These are phyloP conservation scores for Chlamydomonas schloesseri DNA, from an alignment of 139 green algal species.

Conservation along the genomic window DNA sequence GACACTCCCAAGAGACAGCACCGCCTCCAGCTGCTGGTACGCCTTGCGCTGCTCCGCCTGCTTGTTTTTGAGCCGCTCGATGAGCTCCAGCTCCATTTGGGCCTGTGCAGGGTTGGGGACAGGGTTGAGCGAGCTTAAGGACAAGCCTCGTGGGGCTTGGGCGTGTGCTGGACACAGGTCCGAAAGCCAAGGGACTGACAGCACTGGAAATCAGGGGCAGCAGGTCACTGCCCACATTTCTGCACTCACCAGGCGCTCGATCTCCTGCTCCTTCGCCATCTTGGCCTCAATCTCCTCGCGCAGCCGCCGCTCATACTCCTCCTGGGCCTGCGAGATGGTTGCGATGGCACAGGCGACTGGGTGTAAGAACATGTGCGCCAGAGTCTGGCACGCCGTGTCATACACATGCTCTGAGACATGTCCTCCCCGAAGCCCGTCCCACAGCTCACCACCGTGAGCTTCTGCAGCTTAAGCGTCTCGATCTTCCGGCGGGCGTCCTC, in stretches of 20 bases:
- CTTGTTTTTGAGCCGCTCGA: slow-evolving; percentile 77
- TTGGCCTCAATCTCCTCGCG: slow-evolving; percentile 75
- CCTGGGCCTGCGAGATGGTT: slow-evolving; percentile 73
- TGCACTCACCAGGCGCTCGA: slow-evolving; percentile 74
- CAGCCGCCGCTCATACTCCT: slow-evolving; percentile 78
- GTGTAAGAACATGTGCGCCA: slow-evolving; percentile 12
- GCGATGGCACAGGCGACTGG: background rate
- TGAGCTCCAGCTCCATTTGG: slow-evolving; percentile 76
- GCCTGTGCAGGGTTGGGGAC: too few species aligned
- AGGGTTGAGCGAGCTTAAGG: too few species aligned
- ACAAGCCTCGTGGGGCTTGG: too few species aligned
- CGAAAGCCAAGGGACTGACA: too few species aligned
- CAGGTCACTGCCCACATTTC: too few species aligned
- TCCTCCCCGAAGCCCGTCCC: background rate
- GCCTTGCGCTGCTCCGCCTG: slow-evolving; percentile 72
- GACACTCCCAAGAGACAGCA: slow-evolving; percentile 49
- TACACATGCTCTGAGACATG: too few species aligned
- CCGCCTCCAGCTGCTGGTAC: slow-evolving; percentile 74
- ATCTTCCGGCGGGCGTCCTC: slow-evolving; percentile 63
- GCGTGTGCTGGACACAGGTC: too few species aligned
- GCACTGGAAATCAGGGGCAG: too few species aligned
- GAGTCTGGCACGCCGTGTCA: too few species aligned
- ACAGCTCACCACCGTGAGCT: slow-evolving; percentile 63
- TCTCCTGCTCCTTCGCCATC: slow-evolving; percentile 73
- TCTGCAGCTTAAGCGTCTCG: slow-evolving; percentile 58